phyloP scores from a whole-genome alignment of 2,329 filamentous ascomycete species.

The Dactylellina parvicollis region DNA sequence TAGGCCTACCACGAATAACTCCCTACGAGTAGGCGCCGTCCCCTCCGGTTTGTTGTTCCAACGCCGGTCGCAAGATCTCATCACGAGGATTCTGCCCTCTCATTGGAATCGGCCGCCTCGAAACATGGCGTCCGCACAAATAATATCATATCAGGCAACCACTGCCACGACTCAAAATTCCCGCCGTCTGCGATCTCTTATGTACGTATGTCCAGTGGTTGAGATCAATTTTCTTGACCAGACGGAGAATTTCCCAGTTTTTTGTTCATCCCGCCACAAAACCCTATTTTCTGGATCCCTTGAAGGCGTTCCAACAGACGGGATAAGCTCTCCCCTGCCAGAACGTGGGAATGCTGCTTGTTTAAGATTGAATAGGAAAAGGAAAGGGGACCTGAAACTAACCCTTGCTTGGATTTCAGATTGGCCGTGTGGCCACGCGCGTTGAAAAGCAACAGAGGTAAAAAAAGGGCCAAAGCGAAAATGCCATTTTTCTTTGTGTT shows the following conservation, averaged over 20 bases:
- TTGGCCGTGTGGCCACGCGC: conserved; percentile 9
- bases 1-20: conserved; percentile 22
- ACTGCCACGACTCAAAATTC: background rate
- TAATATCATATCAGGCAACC: conserved; percentile 1
- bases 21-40: conserved; percentile 9
- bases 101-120: background rate
- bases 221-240: conserved; percentile 21
- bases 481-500: background rate
- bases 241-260: conserved; percentile 36
- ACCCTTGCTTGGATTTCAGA: conserved; percentile 11
- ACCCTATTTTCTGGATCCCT: conserved; percentile 22
- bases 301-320: conserved; percentile 27
- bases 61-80: conserved; percentile 7
- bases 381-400: conserved; percentile 34
- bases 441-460: background rate
- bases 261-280: conserved; percentile 33
- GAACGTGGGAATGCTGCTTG: conserved; percentile 47
- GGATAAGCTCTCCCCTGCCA: conserved; percentile 47
- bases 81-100: conserved; percentile 19
- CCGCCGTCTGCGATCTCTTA: background rate
- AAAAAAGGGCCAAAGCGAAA: background rate
- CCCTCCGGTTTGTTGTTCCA: conserved; percentile 10
- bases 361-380: conserved; percentile 44
- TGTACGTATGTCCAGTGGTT: too few relatives aligned
- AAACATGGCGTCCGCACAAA: background rate